Conservation (phyloP, 345 rosid species). For the Hibiscus syriacus region DNA sequence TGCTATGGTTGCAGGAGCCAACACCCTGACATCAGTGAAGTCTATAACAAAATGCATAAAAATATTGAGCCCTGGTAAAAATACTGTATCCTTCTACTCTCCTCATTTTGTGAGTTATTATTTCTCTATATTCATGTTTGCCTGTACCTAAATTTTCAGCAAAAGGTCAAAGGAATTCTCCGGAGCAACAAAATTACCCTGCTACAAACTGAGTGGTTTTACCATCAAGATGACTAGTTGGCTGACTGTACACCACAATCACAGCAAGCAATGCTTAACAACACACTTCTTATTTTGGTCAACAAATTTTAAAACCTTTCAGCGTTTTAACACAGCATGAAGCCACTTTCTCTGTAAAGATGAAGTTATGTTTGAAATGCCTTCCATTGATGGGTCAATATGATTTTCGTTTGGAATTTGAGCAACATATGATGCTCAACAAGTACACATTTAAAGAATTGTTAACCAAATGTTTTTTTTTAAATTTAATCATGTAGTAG, state of each 20-base stretch:
- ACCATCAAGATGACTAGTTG: conserved; percentile 18
- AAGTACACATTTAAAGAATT: background rate
- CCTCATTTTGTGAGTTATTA: background rate
- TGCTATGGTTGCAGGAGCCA: conserved; percentile 56
- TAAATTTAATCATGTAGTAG: background rate
- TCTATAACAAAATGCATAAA: conserved; percentile 53
- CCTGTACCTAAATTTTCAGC: conserved; percentile 29
- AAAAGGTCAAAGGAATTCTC: conserved; percentile 23
- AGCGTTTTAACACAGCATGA: background rate
- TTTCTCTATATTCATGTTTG: background rate
- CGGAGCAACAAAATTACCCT: conserved; percentile 21
- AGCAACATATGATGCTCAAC: background rate
- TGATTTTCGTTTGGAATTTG: background rate
- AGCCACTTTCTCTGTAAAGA: background rate
- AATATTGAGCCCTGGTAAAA: conserved; percentile 64
- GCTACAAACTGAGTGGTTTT: conserved; percentile 16
- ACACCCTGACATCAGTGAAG: conserved; percentile 42
- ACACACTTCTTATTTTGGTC: background rate
- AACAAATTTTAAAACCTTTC: background rate
- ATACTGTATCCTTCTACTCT: background rate
- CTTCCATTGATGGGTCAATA: background rate
- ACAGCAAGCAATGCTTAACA: conserved; percentile 10
- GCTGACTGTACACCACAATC: conserved; percentile 24
- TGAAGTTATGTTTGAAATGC: background rate
- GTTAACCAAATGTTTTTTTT: background rate